These are phyloP conservation scores for Termitomyces sp. DNA, from an alignment of 768 basidiomycete species.

Conservation along the genomic window DNA sequence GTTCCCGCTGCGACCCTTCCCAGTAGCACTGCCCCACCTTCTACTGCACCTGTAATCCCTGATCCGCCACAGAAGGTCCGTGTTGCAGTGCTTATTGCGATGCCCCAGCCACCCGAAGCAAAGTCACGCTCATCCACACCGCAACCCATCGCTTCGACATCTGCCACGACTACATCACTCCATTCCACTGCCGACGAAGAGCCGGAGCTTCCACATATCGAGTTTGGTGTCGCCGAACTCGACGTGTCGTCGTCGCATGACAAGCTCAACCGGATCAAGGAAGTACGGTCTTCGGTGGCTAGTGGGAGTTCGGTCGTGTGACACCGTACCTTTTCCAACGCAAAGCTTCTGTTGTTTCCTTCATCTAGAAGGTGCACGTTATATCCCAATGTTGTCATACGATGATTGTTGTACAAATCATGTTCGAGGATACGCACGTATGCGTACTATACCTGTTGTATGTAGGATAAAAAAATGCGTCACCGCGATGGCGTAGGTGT, in stretches of 20 bases:
- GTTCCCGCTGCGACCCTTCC: neutral
- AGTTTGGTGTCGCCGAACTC: slow-evolving; percentile 26
- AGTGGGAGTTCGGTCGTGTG: slow-evolving; percentile 6
- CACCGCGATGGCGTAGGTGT: neutral
- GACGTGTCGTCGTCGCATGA: slow-evolving; percentile 1
- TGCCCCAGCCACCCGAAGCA: slow-evolving; percentile 20
- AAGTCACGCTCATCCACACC: slow-evolving; percentile 4
- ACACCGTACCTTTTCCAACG: neutral
- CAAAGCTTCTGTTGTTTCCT: neutral
- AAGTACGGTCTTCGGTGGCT: neutral
- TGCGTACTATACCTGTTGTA: neutral
- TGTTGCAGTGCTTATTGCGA: slow-evolving; percentile 29
- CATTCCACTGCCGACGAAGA: slow-evolving; percentile 4
- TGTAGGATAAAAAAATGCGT: neutral
- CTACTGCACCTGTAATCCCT: neutral
- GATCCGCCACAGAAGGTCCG: slow-evolving; percentile 11
- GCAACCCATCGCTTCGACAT: slow-evolving; percentile 3
- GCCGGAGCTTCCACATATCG: slow-evolving; percentile 23
- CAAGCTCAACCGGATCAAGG: neutral
- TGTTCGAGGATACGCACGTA: neutral
- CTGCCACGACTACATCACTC: neutral
- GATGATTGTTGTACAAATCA: neutral
- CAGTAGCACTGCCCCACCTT: neutral
- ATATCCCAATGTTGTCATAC: neutral
- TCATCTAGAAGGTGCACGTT: neutral